Conservation (phyloP, 2,329 filamentous ascomycete genomes). For the Colletotrichum tropicale region DNA sequence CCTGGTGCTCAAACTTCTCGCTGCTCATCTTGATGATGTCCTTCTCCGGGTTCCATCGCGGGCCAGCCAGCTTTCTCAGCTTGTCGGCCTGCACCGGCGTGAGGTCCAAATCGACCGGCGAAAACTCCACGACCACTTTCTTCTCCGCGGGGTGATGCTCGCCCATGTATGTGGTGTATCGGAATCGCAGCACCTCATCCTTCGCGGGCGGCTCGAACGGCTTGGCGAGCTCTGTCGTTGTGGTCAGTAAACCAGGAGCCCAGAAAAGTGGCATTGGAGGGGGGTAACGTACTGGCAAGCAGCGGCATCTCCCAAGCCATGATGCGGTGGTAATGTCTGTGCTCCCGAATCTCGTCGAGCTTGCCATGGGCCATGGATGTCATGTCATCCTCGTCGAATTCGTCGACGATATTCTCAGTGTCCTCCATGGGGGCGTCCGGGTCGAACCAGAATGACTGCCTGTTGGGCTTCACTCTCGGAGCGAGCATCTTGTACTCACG, state of each 20-base stretch:
- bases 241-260: constrained; percentile 14
- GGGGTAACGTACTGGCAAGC: constrained; percentile 72
- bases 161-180: constrained; percentile 96
- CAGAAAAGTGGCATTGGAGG: background rate
- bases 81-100: constrained; percentile 74
- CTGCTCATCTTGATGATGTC: constrained; percentile 87
- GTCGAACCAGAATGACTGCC: constrained; percentile 52
- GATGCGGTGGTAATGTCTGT: constrained; percentile 85
- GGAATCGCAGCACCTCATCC: constrained; percentile 82
- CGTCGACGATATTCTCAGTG: constrained; percentile 57
- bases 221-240: constrained; percentile 73
- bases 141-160: constrained; percentile 88
- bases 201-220: constrained; percentile 75
- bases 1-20: constrained; percentile 85
- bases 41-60: constrained; percentile 85
- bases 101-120: constrained; percentile 73
- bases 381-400: constrained; percentile 83
- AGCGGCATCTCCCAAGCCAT: constrained; percentile 96
- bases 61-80: constrained; percentile 84
- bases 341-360: constrained; percentile 85
- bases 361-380: constrained; percentile 83
- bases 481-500: constrained; percentile 23
- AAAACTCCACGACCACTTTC: constrained; percentile 95
- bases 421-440: constrained; percentile 52
- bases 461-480: constrained; percentile 32